Conservation (phyloP, 495 filamentous ascomycete genomes). For the Aspergillus baeticus region DNA sequence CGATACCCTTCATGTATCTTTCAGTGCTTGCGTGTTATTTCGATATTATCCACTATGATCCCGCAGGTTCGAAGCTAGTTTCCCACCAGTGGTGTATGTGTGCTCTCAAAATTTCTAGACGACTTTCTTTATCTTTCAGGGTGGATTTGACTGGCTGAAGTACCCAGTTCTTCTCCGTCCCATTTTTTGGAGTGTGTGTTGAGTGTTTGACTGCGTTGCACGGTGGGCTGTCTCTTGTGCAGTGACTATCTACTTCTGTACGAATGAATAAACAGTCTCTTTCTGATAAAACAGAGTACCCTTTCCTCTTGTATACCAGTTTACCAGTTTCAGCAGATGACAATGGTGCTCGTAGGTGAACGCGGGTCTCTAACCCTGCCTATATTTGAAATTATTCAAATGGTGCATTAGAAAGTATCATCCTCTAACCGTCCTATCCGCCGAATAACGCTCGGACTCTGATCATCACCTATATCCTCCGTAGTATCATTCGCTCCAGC, state of each 20-base stretch:
- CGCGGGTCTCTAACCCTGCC: too few species aligned
- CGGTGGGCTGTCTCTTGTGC: background rate
- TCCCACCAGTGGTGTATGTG: constrained; percentile 1
- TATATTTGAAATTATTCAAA: background rate
- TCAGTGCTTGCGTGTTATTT: constrained; percentile 16
- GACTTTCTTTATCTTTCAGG: background rate
- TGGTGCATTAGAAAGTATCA: constrained; percentile 62
- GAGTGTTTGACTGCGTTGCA: background rate
- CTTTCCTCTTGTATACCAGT: background rate
- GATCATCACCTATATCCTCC: constrained; percentile 48
- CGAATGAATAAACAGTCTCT: background rate
- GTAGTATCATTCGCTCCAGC: constrained; percentile 58
- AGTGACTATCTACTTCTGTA: background rate
- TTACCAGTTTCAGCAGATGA: too few species aligned
- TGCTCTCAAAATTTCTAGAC: constrained; percentile 1
- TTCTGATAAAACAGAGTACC: background rate
- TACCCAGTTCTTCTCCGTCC: constrained; percentile 2
- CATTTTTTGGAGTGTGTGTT: constrained; percentile 10
- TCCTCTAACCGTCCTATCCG: constrained; percentile 64
- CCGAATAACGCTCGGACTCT: constrained; percentile 74
- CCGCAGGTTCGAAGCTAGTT: constrained; percentile 34
- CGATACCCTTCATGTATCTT: constrained; percentile 28
- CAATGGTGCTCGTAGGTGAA: too few species aligned
- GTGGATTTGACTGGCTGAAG: constrained; percentile 11
- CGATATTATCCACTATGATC: constrained; percentile 12